A percentile compares a stretch with the other conserved stretches of the same genome.
Evolutionary conservation across 2,329 filamentous ascomycete species (phyloP).

Genomic region (Mycocentrospora acerina): DNA sequence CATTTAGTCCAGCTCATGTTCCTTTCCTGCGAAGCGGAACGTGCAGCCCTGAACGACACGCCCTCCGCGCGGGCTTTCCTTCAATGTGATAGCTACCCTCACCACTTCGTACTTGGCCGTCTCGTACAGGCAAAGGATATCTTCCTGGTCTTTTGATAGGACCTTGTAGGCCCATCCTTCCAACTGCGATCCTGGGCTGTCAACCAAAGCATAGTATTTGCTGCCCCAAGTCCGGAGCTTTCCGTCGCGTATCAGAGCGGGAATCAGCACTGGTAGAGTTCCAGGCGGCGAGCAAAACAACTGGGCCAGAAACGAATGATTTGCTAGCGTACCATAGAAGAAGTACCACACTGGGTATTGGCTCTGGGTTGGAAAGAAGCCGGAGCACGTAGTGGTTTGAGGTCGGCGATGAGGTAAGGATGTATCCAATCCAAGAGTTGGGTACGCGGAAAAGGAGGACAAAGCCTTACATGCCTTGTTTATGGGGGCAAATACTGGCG

Average conservation of each 20-base stretch:
- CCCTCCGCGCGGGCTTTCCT: neutral
- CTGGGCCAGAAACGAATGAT: neutral
- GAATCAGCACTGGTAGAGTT: neutral
- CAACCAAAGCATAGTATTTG: conserved; percentile 7
- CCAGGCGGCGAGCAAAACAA: neutral
- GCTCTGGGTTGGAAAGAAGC: too few species aligned
- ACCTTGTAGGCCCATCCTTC: conserved; percentile 5
- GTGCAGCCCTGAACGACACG: neutral
- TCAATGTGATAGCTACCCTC: neutral
- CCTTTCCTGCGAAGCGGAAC: conserved; percentile 4
- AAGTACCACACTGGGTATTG: conserved; percentile 10
- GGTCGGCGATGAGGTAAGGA: conserved; percentile 10
- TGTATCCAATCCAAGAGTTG: conserved; percentile 12
- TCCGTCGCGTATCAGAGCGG: neutral
- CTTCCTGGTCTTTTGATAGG: conserved; percentile 3
- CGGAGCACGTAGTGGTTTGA: neutral
- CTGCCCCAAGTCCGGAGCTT: conserved; percentile 4
- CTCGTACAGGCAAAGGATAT: conserved; percentile 5
- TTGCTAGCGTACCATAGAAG: conserved; percentile 13
- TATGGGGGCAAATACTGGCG: neutral
- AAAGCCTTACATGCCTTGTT: conserved; percentile 1
- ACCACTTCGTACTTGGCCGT: conserved; percentile 8
- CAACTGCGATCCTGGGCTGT: neutral
- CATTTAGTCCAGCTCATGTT: too few species aligned
- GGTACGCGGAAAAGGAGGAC: conserved; percentile 1